Base-by-base conservation (phyloP, 352 stramenopile species). In the Pythium brassicae region DNA sequence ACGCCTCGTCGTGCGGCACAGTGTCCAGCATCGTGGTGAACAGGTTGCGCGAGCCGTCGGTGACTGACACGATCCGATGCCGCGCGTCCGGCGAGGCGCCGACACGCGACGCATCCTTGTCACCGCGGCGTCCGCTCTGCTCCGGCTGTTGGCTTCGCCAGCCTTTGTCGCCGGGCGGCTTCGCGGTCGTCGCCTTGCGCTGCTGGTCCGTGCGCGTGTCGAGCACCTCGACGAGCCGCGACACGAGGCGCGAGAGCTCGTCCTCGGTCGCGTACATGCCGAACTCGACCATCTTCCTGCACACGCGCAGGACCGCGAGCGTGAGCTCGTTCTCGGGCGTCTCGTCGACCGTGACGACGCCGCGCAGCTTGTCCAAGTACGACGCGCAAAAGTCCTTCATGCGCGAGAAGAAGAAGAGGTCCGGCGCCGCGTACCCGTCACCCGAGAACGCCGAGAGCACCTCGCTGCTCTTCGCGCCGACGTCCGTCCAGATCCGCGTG, bases 401-500 rank as follows among this genome's bases (percentile, higher is more conserved):
- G 17, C 69, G 55, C 9, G 44, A 59, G 37, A 88, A 86, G 59
- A 90, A 90, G 0, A 53, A 48, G 4, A 72, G 40, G 52, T 86
- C 77, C 49, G 66, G 63, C 0, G 59, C 35, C 29, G 71, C 74
- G 53, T 82, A 78, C 45, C 63, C 65, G 22, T 57, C 56, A 3
- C 57, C n/a, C 3, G 61, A 66, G 40, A 73, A 69, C 11, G 54
- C 57, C 0, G 67, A 63, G 34, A 86, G 50, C 15, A 63, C 40
- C 40, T 79, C 68, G 14, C 54, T 57, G 32, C 53, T 55, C 29
- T 59, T 76, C 9, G 54, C 44, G 4, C 66, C 65, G 26, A 86
- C 72, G 22, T 86, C 69, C 2, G 74, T 84, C 77, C 80, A 90
- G 39, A 88, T 78, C 8, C 80, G 69, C 27, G 80, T 90, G 59